Conservation (phyloP, 2,329 filamentous ascomycete genomes). For the Beauveria sp. region DNA sequence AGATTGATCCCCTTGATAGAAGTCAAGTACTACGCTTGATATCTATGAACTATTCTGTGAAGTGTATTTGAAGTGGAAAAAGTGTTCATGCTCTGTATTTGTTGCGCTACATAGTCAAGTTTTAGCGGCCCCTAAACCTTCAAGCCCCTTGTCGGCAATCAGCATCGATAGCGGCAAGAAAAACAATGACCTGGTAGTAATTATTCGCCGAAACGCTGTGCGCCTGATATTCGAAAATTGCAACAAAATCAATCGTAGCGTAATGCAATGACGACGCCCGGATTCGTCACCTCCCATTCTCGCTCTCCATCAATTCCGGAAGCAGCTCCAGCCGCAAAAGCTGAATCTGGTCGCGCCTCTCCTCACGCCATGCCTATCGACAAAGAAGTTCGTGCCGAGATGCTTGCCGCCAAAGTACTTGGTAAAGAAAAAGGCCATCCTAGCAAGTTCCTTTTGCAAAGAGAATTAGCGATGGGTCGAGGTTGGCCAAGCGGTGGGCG, state of each 20-base stretch:
- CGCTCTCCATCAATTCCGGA: slow-evolving; percentile 25
- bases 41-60: no score
- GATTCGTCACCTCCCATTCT: neutral
- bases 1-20: no score
- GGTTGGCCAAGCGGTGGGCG: no score
- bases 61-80: no score
- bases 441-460: neutral
- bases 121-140: no score
- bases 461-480: neutral
- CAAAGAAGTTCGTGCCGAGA: slow-evolving; percentile 41
- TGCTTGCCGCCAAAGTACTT: slow-evolving; percentile 40
- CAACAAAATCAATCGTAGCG: neutral
- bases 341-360: slow-evolving; percentile 45
- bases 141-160: no score
- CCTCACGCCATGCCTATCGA: slow-evolving; percentile 37
- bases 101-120: no score
- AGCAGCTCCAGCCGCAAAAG: slow-evolving; percentile 43
- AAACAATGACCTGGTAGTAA: no score
- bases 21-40: no score
- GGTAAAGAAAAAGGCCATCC: slow-evolving; percentile 40
- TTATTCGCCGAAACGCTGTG: no score
- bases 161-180: no score
- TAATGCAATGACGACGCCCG: neutral
- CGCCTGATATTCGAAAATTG: neutral
- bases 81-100: no score